These are phyloP conservation scores for Arachnomyces sp. DNA, from an alignment of 2,329 filamentous ascomycete genomes.

Conservation along the genomic window DNA sequence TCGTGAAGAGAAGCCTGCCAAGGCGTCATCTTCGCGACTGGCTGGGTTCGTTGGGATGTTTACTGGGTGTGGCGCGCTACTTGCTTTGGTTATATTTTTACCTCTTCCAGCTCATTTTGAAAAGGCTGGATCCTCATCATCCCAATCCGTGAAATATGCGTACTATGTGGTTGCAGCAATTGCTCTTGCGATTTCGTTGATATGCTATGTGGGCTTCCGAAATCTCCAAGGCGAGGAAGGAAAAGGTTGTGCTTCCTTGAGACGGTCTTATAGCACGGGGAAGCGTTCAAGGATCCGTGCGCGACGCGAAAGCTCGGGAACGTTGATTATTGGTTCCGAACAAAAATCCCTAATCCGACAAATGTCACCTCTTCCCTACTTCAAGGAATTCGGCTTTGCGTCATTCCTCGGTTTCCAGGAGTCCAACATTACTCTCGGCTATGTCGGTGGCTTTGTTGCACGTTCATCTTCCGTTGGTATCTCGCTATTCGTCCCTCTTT, in stretches of 20 bases:
- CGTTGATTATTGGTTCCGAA: neutral
- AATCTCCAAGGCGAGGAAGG: slow-evolving; percentile 61
- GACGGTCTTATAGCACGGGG: slow-evolving; percentile 25
- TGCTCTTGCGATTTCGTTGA: slow-evolving; percentile 61
- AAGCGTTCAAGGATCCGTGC: slow-evolving; percentile 46
- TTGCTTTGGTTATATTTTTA: slow-evolving; percentile 74
- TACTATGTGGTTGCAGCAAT: slow-evolving; percentile 79
- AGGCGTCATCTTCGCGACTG: slow-evolving; percentile 49
- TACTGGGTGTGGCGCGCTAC: slow-evolving; percentile 81
- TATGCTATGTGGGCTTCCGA: slow-evolving; percentile 71
- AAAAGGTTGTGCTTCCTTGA: slow-evolving; percentile 39
- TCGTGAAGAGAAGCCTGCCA: slow-evolving; percentile 10
- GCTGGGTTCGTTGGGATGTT: slow-evolving; percentile 88
- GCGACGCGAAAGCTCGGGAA: slow-evolving; percentile 1
- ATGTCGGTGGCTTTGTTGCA: slow-evolving; percentile 89
- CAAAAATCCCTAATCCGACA: neutral
- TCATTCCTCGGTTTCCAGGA: slow-evolving; percentile 65
- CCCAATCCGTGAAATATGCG: slow-evolving; percentile 67
- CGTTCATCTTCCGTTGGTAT: slow-evolving; percentile 92
- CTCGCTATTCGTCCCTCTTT: slow-evolving; percentile 87
- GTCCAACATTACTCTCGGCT: slow-evolving; percentile 72
- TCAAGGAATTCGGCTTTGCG: slow-evolving; percentile 53
- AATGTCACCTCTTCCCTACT: slow-evolving; percentile 17
- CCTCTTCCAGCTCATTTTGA: slow-evolving; percentile 78
- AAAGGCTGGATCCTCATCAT: slow-evolving; percentile 61